A percentile compares a stretch with the other conserved stretches of the same genome.
phyloP scores from a whole-genome alignment of 352 stramenopile genomes.

The Plasmopara halstedii region DNA sequence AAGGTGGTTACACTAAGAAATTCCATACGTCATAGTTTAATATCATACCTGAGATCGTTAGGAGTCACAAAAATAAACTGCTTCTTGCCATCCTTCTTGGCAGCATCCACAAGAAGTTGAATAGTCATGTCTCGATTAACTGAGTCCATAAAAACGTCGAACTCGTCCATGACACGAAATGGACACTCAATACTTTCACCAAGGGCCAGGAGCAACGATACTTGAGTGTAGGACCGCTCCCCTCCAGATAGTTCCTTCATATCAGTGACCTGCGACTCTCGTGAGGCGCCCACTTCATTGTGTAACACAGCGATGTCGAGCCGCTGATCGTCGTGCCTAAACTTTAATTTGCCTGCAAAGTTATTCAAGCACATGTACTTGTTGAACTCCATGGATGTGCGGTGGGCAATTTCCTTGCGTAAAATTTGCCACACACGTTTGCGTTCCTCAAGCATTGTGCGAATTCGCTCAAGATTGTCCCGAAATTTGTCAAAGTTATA shows the following conservation, averaged over 20 bases:
- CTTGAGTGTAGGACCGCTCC: slow-evolving; percentile 94
- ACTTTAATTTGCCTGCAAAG: slow-evolving; percentile 79
- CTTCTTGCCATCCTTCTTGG: slow-evolving; percentile 67
- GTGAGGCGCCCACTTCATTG: slow-evolving; percentile 63
- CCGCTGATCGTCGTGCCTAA: slow-evolving; percentile 63
- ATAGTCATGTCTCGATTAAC: slow-evolving; percentile 95
- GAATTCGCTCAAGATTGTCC: slow-evolving; percentile 53
- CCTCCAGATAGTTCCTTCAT: slow-evolving; percentile 97
- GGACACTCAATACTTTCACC: slow-evolving; percentile 87
- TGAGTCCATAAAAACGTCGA: slow-evolving; percentile 99
- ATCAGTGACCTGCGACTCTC: slow-evolving; percentile 87
- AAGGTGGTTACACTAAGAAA: not conserved
- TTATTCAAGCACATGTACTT: slow-evolving; percentile 80
- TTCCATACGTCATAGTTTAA: slow-evolving; percentile 1
- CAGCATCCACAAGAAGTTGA: slow-evolving; percentile 86
- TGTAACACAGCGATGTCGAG: slow-evolving; percentile 77
- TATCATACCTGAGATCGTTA: slow-evolving; percentile 74
- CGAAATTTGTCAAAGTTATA: slow-evolving; percentile 50
- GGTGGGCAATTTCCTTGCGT: slow-evolving; percentile 69
- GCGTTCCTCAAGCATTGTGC: slow-evolving; percentile 67
- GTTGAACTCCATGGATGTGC: slow-evolving; percentile 79
- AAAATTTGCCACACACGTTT: slow-evolving; percentile 69
- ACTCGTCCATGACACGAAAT: slow-evolving; percentile 98
- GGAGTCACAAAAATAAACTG: slow-evolving; percentile 88
- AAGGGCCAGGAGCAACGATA: slow-evolving; percentile 94